Evolutionary conservation across 73 alveolate genomes (phyloP).

Genomic region (Halteria grandinella): DNA sequence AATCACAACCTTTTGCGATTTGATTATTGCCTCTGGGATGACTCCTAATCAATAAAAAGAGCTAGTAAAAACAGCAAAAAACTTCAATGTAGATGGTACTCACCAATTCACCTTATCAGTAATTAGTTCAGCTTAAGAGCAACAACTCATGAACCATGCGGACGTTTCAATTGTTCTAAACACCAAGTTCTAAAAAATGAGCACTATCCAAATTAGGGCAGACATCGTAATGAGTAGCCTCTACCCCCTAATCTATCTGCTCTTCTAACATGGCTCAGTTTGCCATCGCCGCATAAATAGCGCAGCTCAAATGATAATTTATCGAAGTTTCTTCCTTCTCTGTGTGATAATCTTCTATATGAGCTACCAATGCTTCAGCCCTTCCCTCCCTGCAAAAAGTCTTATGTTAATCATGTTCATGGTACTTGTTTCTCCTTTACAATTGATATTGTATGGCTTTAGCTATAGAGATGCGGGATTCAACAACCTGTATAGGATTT

Average conservation of each 20-base stretch:
- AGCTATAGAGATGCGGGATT: constrained; percentile 19
- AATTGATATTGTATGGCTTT: constrained; percentile 7
- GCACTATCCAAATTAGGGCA: no score
- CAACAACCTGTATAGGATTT: constrained; percentile 18
- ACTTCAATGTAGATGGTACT: background rate
- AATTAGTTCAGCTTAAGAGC: constrained; percentile 26
- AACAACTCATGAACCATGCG: constrained; percentile 46
- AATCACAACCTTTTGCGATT: constrained; percentile 48
- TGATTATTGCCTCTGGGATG: constrained; percentile 50
- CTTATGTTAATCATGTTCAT: constrained; percentile 10
- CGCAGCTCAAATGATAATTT: constrained; percentile 3
- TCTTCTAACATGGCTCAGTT: constrained; percentile 57
- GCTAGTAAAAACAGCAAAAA: constrained; percentile 21
- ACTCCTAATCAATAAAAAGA: background rate
- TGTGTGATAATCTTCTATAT: constrained; percentile 4
- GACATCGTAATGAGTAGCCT: constrained; percentile 41
- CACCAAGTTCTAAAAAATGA: background rate
- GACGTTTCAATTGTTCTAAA: constrained; percentile 40
- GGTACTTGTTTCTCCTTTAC: constrained; percentile 10
- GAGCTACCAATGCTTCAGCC: constrained; percentile 15
- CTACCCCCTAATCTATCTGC: constrained; percentile 42
- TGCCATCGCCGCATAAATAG: constrained; percentile 3
- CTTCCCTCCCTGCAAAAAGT: constrained; percentile 26
- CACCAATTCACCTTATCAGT: background rate
- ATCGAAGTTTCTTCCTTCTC: constrained; percentile 16